These are phyloP conservation scores for Pichia californica DNA, from an alignment of 805 yeast genomes.

Conservation along the genomic window DNA sequence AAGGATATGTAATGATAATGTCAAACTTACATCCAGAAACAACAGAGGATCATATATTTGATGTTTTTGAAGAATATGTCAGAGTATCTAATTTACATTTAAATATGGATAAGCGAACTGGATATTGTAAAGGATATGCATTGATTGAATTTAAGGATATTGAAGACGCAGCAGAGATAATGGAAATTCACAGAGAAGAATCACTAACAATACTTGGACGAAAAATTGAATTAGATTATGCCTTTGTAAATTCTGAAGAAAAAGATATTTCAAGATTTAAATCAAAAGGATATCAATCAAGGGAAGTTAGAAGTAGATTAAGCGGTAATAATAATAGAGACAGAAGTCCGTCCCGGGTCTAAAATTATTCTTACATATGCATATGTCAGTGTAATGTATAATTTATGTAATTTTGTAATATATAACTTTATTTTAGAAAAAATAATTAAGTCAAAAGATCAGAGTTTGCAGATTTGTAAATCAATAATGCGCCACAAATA, in stretches of 20 bases:
- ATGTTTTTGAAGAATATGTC: slow-evolving; percentile 37
- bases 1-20: slow-evolving; percentile 38
- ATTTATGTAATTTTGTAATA: too few species aligned
- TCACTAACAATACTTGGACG: slow-evolving; percentile 31
- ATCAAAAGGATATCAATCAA: neutral
- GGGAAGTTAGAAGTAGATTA: neutral
- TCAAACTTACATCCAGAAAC: slow-evolving; percentile 40
- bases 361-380: too few species aligned
- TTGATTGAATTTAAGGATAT: slow-evolving; percentile 30
- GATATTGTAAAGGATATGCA: slow-evolving; percentile 39
- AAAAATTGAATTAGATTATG: slow-evolving; percentile 30
- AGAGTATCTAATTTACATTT: slow-evolving; percentile 32
- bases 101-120: slow-evolving; percentile 38
- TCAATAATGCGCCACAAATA: too few species aligned
- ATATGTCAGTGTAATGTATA: too few species aligned
- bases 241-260: slow-evolving; percentile 31
- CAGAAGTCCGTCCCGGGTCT: slow-evolving; percentile 10
- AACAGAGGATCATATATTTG: slow-evolving; percentile 37
- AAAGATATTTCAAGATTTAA: neutral
- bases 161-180: slow-evolving; percentile 31
- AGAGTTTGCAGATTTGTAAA: too few species aligned
- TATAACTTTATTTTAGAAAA: too few species aligned
- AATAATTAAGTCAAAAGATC: too few species aligned
- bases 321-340: neutral
- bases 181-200: slow-evolving; percentile 18